phyloP scores from a whole-genome alignment of 2,329 filamentous ascomycete species.

The Pseudogymnoascus sp. region DNA sequence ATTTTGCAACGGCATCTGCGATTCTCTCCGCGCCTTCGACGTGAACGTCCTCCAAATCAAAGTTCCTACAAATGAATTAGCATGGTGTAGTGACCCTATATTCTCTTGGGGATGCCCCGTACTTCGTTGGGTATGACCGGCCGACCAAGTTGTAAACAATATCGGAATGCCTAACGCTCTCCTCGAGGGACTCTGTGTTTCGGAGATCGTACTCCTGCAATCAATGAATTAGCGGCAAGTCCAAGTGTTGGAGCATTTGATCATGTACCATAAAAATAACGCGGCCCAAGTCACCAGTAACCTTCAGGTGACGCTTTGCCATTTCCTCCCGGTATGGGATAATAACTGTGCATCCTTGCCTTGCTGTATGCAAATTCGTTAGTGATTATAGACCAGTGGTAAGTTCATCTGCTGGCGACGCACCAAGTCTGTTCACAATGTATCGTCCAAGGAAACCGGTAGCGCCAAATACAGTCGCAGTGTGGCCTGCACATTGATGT shows the following conservation, averaged over 20 bases:
- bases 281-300: constrained; percentile 86
- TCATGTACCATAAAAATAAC: constrained; percentile 67
- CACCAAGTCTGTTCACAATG: constrained; percentile 90
- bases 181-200: constrained; percentile 92
- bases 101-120: constrained; percentile 25
- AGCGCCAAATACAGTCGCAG: constrained; percentile 94
- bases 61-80: constrained; percentile 60
- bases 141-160: constrained; percentile 96
- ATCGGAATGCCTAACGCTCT: constrained; percentile 92
- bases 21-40: constrained; percentile 89
- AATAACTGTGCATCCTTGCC: constrained; percentile 88
- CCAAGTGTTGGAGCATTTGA: background rate
- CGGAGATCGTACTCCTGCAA: constrained; percentile 81
- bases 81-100: constrained; percentile 7
- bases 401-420: constrained; percentile 19
- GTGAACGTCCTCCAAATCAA: constrained; percentile 84
- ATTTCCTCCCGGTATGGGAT: constrained; percentile 95
- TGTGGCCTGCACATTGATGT: constrained; percentile 58
- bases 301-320: constrained; percentile 92
- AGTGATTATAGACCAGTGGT: constrained; percentile 12
- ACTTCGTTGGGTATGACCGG: constrained; percentile 94
- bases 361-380: constrained; percentile 46
- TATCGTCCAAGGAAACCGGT: constrained; percentile 93
- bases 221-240: background rate
- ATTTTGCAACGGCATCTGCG: constrained; percentile 88